phyloP scores from a whole-genome alignment of 2,329 filamentous ascomycete genomes.

The Fusarium subglutinans region DNA sequence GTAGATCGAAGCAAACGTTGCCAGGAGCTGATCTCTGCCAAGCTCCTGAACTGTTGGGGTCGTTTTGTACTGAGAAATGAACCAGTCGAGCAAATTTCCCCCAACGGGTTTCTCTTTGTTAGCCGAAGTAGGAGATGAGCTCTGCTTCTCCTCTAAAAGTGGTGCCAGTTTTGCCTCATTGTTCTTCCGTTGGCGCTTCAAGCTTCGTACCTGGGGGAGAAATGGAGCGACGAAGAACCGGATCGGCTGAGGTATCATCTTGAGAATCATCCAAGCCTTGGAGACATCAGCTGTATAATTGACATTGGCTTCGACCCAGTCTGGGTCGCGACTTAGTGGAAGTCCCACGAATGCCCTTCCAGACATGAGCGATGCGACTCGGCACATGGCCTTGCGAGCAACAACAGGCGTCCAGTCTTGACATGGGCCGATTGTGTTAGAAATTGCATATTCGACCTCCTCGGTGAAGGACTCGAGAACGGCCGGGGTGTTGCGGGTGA shows the following conservation, averaged over 20 bases:
- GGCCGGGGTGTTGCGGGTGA: background rate
- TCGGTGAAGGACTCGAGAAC: background rate
- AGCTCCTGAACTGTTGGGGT: background rate
- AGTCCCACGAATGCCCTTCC: background rate
- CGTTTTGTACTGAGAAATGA: background rate
- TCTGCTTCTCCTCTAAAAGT: background rate
- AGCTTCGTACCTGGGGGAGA: background rate
- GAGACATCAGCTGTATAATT: background rate
- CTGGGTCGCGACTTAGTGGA: background rate
- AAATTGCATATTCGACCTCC: background rate
- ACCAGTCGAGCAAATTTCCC: background rate
- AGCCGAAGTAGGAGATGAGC: background rate
- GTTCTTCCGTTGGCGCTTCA: background rate
- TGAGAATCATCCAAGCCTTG: background rate
- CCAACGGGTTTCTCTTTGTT: background rate
- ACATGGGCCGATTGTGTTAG: background rate
- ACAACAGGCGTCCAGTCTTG: background rate
- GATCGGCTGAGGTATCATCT: background rate
- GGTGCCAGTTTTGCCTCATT: background rate
- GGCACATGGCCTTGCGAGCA: background rate
- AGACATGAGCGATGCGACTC: background rate
- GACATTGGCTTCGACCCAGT: background rate
- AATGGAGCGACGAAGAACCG: background rate
- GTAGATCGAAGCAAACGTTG: background rate
- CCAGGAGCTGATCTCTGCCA: background rate